A percentile compares a stretch with the other conserved stretches of the same genome.
Evolutionary conservation across 768 basidiomycete genomes (phyloP).

Genomic region (Flagelloscypha sp.): DNA sequence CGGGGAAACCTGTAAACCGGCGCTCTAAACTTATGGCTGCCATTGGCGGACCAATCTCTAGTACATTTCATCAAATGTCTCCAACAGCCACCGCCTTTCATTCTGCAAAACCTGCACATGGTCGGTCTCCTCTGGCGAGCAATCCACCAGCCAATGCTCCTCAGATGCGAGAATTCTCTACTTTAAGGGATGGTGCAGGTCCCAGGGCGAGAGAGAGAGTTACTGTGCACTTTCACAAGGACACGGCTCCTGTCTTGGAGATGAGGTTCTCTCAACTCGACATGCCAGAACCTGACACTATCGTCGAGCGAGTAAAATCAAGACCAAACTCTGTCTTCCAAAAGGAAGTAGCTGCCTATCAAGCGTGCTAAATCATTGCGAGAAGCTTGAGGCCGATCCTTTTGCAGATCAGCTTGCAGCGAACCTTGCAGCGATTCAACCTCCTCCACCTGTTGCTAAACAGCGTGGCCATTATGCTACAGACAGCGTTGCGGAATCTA

Average conservation of each 20-base stretch:
- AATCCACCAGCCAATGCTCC: slow-evolving; percentile 5
- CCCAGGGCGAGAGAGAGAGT: slow-evolving; percentile 31
- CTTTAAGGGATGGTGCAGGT: slow-evolving; percentile 14
- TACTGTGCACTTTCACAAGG: slow-evolving; percentile 37
- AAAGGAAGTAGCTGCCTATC: slow-evolving; percentile 12
- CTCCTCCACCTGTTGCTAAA: slow-evolving; percentile 8
- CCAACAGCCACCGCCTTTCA: slow-evolving; percentile 36
- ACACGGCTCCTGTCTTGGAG: slow-evolving; percentile 39
- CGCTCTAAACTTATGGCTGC: slow-evolving; percentile 34
- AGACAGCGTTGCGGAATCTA: slow-evolving; percentile 23
- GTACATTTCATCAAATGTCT: slow-evolving; percentile 47
- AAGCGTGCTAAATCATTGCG: slow-evolving; percentile 12
- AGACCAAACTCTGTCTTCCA: slow-evolving; percentile 16
- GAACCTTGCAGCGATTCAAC: slow-evolving; percentile 4
- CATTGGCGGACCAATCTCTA: slow-evolving; percentile 48
- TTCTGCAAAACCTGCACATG: slow-evolving; percentile 14
- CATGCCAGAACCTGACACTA: slow-evolving; percentile 27
- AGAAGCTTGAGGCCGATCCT: slow-evolving; percentile 9
- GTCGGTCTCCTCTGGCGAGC: slow-evolving; percentile 8
- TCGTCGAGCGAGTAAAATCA: slow-evolving; percentile 19
- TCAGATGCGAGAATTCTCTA: slow-evolving; percentile 14
- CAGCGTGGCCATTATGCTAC: neutral
- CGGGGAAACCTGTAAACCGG: slow-evolving; percentile 15
- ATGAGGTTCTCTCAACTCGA: slow-evolving; percentile 48
- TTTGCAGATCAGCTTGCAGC: slow-evolving; percentile 7